Conservation (phyloP, 2,329 filamentous ascomycete genomes). For the Claviceps digitariae region DNA sequence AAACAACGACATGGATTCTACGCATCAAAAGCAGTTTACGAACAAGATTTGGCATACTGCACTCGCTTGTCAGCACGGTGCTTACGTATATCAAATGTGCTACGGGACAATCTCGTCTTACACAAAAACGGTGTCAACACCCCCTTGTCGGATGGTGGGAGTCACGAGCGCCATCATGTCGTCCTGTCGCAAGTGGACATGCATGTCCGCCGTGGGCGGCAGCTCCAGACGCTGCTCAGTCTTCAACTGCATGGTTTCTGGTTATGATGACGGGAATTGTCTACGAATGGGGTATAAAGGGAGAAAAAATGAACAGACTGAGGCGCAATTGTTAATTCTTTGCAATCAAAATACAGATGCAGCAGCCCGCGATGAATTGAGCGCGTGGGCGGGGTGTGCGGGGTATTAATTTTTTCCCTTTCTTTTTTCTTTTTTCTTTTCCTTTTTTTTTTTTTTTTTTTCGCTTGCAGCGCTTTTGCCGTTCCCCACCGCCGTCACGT, state of each 20-base stretch:
- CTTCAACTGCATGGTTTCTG: constrained; percentile 3
- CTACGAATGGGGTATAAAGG: too few species aligned
- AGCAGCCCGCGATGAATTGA: not conserved
- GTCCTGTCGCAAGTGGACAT: constrained; percentile 58
- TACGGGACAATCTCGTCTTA: not conserved
- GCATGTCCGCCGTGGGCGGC: constrained; percentile 52
- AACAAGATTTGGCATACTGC: constrained; percentile 46
- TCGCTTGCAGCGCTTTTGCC: not conserved
- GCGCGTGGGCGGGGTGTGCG: not conserved
- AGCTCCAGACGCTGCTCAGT: constrained; percentile 27
- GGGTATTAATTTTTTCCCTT: not conserved
- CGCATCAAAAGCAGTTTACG: not conserved
- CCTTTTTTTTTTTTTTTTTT: not conserved
- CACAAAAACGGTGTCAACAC: constrained; percentile 50
- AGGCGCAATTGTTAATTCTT: not conserved
- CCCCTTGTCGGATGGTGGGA: constrained; percentile 41
- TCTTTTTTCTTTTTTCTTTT: not conserved
- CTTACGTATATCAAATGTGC: not conserved
- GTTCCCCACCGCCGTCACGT: not conserved
- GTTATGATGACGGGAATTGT: too few species aligned
- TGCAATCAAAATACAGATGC: not conserved
- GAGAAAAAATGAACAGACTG: too few species aligned
- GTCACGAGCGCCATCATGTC: constrained; percentile 45
- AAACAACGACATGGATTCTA: not conserved
- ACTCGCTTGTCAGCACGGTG: not conserved